Evolutionary conservation across 2,329 filamentous ascomycete species (phyloP).

Genomic region (Neoascochyta sp.): DNA sequence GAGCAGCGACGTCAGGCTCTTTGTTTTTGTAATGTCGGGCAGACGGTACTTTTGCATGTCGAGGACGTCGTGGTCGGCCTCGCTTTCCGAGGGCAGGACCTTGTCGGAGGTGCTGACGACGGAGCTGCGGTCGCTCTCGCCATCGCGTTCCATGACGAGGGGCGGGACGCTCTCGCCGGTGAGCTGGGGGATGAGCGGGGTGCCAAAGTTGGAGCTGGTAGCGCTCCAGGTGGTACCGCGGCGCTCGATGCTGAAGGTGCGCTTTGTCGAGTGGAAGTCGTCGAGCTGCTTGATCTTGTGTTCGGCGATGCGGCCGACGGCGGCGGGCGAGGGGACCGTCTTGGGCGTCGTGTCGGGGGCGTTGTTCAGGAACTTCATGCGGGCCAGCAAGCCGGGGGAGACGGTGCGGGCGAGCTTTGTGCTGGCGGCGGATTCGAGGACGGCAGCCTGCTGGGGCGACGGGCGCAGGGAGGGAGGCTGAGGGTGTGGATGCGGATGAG

Average conservation of each 20-base stretch:
- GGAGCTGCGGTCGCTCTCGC: slow-evolving; percentile 47
- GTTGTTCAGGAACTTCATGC: slow-evolving; percentile 44
- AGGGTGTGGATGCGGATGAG: no score
- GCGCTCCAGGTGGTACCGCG: slow-evolving; percentile 67
- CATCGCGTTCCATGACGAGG: slow-evolving; percentile 39
- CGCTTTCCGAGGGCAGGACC: slow-evolving; percentile 49
- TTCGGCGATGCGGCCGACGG: slow-evolving; percentile 66
- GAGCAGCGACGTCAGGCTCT: slow-evolving; percentile 46
- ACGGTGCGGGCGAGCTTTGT: slow-evolving; percentile 39
- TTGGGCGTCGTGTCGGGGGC: slow-evolving; percentile 36
- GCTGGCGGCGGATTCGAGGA: slow-evolving; percentile 22
- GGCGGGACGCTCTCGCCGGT: slow-evolving; percentile 38
- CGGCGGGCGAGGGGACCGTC: slow-evolving; percentile 10
- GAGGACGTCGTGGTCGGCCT: slow-evolving; percentile 52
- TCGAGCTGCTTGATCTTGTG: slow-evolving; percentile 68
- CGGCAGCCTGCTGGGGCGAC: slow-evolving; percentile 8
- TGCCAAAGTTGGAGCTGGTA: slow-evolving; percentile 41
- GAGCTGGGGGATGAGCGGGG: slow-evolving; percentile 30
- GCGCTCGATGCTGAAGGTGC: slow-evolving; percentile 56
- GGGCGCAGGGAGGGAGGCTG: slow-evolving; percentile 11
- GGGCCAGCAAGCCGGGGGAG: slow-evolving; percentile 44
- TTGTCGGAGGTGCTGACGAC: slow-evolving; percentile 53
- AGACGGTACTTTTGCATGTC: slow-evolving; percentile 72
- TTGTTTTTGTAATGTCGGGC: slow-evolving; percentile 67
- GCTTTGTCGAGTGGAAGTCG: slow-evolving; percentile 55